Evolutionary conservation across 1,284 basidiomycete species (phyloP).

Genomic region (Cerioporus squamosus): DNA sequence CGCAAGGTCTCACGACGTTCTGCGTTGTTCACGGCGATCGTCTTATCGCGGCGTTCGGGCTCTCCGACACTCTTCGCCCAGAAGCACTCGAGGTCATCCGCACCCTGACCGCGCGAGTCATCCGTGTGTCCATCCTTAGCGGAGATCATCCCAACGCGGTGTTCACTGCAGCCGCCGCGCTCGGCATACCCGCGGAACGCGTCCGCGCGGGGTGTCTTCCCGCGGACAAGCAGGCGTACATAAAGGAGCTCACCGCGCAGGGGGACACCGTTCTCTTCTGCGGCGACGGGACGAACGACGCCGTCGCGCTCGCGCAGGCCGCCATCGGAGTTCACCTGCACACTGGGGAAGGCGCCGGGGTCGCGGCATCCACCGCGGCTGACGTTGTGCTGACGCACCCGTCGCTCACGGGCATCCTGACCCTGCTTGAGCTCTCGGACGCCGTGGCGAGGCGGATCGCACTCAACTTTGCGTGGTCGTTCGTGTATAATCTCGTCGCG

Average conservation of each 20-base stretch:
- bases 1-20: conserved; percentile 40
- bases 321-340: conserved; percentile 53
- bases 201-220: conserved; percentile 54
- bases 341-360: conserved; percentile 40
- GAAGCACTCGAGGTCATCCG: conserved; percentile 46
- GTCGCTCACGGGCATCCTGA: conserved; percentile 42
- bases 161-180: conserved; percentile 44
- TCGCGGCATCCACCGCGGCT: conserved; percentile 46
- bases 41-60: conserved; percentile 47
- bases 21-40: conserved; percentile 37
- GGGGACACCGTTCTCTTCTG: conserved; percentile 43
- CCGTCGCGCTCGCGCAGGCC: conserved; percentile 54
- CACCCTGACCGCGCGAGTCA: conserved; percentile 40
- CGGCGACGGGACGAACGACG: conserved; percentile 58
- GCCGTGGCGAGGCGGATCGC: conserved; percentile 45
- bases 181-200: conserved; percentile 46
- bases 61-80: conserved; percentile 52
- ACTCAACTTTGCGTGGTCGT: conserved; percentile 52
- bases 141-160: conserved; percentile 61
- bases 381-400: conserved; percentile 52
- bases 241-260: conserved; percentile 38
- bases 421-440: conserved; percentile 46
- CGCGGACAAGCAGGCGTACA: conserved; percentile 51
- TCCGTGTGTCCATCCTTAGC: conserved; percentile 53
- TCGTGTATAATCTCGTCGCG: conserved; percentile 47